phyloP scores from a whole-genome alignment of 768 basidiomycete genomes.

The Leccinum ochraceum region DNA sequence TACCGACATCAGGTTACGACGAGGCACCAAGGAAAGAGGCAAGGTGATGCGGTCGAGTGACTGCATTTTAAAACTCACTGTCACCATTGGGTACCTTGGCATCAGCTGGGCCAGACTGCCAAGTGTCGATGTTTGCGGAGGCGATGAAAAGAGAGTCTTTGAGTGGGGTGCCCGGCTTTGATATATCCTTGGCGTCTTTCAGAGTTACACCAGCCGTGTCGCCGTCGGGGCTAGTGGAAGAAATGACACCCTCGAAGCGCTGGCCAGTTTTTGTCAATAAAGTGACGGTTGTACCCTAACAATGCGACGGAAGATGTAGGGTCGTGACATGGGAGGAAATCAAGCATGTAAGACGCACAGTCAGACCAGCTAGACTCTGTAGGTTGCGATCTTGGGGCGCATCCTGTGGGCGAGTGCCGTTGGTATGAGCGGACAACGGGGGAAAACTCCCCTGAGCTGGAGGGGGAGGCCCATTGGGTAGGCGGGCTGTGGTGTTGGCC shows the following conservation, averaged over 20 bases:
- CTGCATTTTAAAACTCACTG: conserved; percentile 46
- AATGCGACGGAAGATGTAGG: conserved; percentile 19
- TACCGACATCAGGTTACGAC: background rate
- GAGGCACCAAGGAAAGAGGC: background rate
- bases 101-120: conserved; percentile 74
- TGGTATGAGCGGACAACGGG: conserved; percentile 45
- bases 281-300: conserved; percentile 78
- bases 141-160: conserved; percentile 72
- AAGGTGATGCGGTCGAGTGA: background rate
- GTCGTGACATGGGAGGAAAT: conserved; percentile 13
- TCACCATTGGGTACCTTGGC: conserved; percentile 68
- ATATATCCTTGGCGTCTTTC: conserved; percentile 75
- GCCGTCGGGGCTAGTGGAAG: conserved; percentile 59
- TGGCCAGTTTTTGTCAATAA: conserved; percentile 66
- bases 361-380: conserved; percentile 66
- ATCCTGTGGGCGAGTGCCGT: conserved; percentile 49
- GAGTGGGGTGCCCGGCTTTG: conserved; percentile 63
- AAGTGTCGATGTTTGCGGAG: conserved; percentile 70
- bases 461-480: conserved; percentile 42
- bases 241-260: conserved; percentile 75
- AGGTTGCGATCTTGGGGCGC: conserved; percentile 58
- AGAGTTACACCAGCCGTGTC: conserved; percentile 73
- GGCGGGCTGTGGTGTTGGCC: conserved; percentile 39
- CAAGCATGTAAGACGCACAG: conserved; percentile 47
- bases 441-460: conserved; percentile 42